A percentile compares a stretch with the other conserved stretches of the same genome.
phyloP scores from a whole-genome alignment of 306 rosid species.

The Parietaria judaica region DNA sequence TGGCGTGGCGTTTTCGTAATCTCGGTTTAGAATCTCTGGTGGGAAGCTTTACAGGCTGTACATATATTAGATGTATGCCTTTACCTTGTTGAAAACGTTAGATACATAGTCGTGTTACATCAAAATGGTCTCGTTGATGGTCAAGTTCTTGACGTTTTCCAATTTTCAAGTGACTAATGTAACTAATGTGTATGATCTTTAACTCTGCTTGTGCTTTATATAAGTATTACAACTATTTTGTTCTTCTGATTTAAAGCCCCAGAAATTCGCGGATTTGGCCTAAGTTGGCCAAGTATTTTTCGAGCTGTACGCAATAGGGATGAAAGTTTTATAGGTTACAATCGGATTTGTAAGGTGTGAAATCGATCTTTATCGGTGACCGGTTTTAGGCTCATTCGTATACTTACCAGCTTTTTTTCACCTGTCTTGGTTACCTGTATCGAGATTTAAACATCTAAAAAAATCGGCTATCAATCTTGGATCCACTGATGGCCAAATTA shows the following conservation, averaged over 20 bases:
- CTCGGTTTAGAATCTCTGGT: slow-evolving; percentile 18
- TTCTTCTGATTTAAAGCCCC: slow-evolving; percentile 1
- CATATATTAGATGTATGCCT: slow-evolving; percentile 13
- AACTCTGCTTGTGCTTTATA: not conserved
- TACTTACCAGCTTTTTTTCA: too few relatives aligned
- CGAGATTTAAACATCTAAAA: too few relatives aligned
- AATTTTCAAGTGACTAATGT: too few relatives aligned
- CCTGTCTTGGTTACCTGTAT: too few relatives aligned
- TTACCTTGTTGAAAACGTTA: slow-evolving; percentile 10
- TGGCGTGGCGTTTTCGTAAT: not conserved
- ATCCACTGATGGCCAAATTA: too few relatives aligned
- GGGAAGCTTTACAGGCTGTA: slow-evolving; percentile 16
- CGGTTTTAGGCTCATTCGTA: too few relatives aligned
- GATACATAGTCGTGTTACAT: slow-evolving; percentile 10
- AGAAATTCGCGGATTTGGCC: not conserved
- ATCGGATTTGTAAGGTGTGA: too few relatives aligned
- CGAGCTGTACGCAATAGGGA: not conserved
- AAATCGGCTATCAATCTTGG: too few relatives aligned
- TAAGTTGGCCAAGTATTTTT: too few relatives aligned
- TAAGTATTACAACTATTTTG: not conserved
- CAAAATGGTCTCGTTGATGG: slow-evolving; percentile 8
- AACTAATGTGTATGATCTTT: not conserved
- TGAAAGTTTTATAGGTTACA: too few relatives aligned
- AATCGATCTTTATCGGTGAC: too few relatives aligned
- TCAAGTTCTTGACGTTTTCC: not conserved